Percentiles rank a stretch among this genome's conserved stretches.
Evolutionary conservation across 2,329 filamentous ascomycete genomes (phyloP).

Genomic region (Diaporthe citri): DNA sequence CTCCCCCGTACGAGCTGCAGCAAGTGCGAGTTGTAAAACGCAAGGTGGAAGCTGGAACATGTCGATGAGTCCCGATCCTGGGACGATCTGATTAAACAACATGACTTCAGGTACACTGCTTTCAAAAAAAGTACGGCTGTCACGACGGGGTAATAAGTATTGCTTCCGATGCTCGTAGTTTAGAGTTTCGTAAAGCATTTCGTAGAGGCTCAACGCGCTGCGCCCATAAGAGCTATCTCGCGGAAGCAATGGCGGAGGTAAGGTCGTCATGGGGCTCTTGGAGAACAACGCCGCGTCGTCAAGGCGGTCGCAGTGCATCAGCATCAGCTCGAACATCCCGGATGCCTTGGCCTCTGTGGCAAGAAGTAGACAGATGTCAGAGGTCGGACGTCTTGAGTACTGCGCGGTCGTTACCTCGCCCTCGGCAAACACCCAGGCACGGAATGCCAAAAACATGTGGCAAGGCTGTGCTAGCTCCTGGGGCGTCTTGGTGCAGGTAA

Average conservation of each 20-base stretch:
- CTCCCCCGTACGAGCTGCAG: neutral
- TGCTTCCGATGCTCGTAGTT: neutral
- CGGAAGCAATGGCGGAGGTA: accelerated
- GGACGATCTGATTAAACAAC: neutral
- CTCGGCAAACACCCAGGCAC: too few species aligned
- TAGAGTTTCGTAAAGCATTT: neutral
- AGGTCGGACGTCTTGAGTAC: too few species aligned
- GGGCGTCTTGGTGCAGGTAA: neutral
- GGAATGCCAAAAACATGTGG: neutral
- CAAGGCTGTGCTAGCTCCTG: neutral
- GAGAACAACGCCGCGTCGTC: neutral
- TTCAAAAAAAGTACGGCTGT: too few species aligned
- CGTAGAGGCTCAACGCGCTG: neutral
- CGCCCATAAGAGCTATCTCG: too few species aligned
- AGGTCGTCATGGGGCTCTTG: too few species aligned
- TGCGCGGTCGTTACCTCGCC: too few species aligned
- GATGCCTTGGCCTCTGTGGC: neutral
- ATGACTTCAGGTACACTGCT: neutral
- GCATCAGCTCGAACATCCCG: neutral
- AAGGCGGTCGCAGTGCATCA: neutral
- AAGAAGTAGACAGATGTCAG: neutral
- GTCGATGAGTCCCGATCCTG: neutral
- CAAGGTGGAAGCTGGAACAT: too few species aligned
- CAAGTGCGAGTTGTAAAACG: neutral
- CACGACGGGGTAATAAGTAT: too few species aligned